Base-by-base conservation (phyloP, 495 filamentous ascomycete species). In the Paragyromitra xinjiangensis region DNA sequence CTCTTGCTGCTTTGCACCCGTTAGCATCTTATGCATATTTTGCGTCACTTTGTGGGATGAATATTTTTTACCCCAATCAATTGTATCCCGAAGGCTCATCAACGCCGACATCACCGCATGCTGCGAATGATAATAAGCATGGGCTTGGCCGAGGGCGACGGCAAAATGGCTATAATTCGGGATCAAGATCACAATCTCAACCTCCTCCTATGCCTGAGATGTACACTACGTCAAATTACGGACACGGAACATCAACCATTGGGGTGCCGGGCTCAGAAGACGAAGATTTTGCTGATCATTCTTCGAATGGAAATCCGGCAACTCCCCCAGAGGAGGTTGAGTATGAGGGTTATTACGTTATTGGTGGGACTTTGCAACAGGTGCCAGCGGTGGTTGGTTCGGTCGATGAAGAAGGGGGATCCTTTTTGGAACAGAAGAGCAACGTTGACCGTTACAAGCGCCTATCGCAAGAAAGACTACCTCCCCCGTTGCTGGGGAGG, bases 321-420 rank as follows among this genome's bases (percentile, higher is more conserved):
- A 83, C 84, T 19, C 85, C 85, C 40, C 78, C 85, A 66, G 87
- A 88, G 63, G 86, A 89, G 76, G 87, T 89, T 70, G 90, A 92
- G 77, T 91, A 92, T 82, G 84, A 91, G 73, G 89, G 90, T 0
- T 90, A 90, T 80, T 92, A 91, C 66, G 55, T 75, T 78, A 83
- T 91, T 61, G 87, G 85, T 14, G 87, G 87, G 44, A 88, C 89
- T 4, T 86, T 88, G 44, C 86, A 89, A 68, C 75, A 69, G 70
- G 84, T 68, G 67, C 81, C 71, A 44, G 80, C 64, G 64, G 83
- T 80, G 45, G 81, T 77, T 78, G 78, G 70, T 78, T 82, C 85
- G 50, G 40, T 81, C 34, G 84, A 67, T 16, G 71, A 81, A 29
- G 84, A 84, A 50, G 85, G 84, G 68, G 73, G 80, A 83, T 84